A percentile compares a stretch with the other conserved stretches of the same genome.
phyloP scores from a whole-genome alignment of 2,329 filamentous ascomycete species.

The Elsinoe ampelina region DNA sequence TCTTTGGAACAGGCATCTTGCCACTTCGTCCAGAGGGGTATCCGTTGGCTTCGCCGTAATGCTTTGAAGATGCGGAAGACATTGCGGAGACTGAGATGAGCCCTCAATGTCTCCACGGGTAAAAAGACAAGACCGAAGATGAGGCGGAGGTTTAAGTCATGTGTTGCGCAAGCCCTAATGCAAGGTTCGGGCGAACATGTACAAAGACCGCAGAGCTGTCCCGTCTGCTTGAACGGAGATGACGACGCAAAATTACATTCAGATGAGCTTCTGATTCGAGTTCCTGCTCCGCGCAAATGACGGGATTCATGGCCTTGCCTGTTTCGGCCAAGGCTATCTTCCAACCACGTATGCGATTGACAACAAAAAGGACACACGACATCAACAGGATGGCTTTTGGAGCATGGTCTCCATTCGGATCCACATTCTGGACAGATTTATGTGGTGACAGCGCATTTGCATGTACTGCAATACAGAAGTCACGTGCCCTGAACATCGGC shows the following conservation, averaged over 20 bases:
- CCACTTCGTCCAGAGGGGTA: conserved; percentile 15
- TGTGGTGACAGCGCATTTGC: too few species aligned
- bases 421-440: too few species aligned
- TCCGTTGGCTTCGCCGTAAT: conserved; percentile 18
- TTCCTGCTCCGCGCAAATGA: too few species aligned
- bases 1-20: conserved; percentile 75
- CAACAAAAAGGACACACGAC: too few species aligned
- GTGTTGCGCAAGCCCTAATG: conserved; percentile 2
- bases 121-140: neutral
- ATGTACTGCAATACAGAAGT: too few species aligned
- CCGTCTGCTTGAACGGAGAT: neutral
- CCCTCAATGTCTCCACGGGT: neutral
- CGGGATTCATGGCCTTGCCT: too few species aligned
- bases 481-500: too few species aligned
- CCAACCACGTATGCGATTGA: too few species aligned
- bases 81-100: neutral
- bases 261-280: too few species aligned
- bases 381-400: too few species aligned
- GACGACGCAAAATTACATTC: conserved; percentile 1
- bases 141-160: neutral
- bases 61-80: neutral
- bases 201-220: neutral
- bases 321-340: too few species aligned
- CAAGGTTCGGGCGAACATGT: neutral
- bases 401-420: too few species aligned